These are phyloP conservation scores for Pestalotiopsis sp. DNA, from an alignment of 2,329 filamentous ascomycete genomes.

Conservation along the genomic window DNA sequence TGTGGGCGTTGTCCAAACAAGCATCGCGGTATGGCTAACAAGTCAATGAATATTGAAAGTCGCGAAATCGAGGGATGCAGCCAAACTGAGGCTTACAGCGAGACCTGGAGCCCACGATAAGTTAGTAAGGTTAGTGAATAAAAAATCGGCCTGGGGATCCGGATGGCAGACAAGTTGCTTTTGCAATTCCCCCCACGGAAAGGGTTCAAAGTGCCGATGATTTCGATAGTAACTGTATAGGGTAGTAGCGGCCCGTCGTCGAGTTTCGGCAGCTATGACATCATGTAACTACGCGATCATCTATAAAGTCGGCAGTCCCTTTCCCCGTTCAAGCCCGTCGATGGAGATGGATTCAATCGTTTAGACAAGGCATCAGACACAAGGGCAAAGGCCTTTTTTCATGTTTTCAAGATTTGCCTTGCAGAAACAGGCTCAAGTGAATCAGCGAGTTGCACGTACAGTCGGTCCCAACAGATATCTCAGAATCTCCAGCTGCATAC, in stretches of 20 bases:
- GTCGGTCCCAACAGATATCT: neutral
- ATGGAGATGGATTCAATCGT: neutral
- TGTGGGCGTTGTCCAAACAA: too few species aligned
- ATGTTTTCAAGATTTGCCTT: neutral
- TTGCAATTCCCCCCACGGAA: too few species aligned
- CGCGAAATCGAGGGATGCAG: too few species aligned
- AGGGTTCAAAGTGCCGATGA: neutral
- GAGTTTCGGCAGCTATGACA: neutral
- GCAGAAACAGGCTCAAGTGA: neutral
- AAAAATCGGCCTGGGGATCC: too few species aligned
- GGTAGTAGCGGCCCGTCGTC: neutral
- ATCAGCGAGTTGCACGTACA: neutral
- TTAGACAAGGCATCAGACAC: neutral
- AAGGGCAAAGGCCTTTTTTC: neutral
- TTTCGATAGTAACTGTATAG: neutral
- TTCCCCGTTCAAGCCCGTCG: neutral
- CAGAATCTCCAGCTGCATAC: neutral
- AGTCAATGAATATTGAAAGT: too few species aligned
- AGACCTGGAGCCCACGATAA: too few species aligned
- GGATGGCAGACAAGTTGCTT: too few species aligned
- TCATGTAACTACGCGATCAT: constrained; percentile 2
- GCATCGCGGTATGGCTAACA: too few species aligned
- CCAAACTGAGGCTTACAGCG: too few species aligned
- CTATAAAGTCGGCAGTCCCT: neutral
- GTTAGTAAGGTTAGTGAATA: too few species aligned